A percentile compares a stretch with the other conserved stretches of the same genome.
These are phyloP conservation scores for Leucogyrophana mollusca DNA, from an alignment of 768 basidiomycete species.

Conservation along the genomic window DNA sequence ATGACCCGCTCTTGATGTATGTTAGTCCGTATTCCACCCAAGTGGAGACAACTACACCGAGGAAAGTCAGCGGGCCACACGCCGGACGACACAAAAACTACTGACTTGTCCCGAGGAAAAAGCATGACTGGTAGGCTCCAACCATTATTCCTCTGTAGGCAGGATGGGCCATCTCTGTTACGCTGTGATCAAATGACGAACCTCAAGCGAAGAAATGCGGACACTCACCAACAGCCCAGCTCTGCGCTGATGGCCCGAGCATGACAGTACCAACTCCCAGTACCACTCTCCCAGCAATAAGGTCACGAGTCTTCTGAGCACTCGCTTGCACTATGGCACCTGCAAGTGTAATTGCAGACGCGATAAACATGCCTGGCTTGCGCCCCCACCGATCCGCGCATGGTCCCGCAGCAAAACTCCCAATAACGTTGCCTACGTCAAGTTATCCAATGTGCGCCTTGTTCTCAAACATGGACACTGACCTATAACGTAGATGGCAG, in stretches of 20 bases:
- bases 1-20: slow-evolving; percentile 6
- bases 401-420: slow-evolving; percentile 21
- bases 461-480: not conserved
- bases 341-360: slow-evolving; percentile 13
- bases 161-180: slow-evolving; percentile 14
- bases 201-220: not conserved
- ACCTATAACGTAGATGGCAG: slow-evolving; percentile 25
- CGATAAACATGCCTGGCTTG: slow-evolving; percentile 24
- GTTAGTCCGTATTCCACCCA: slow-evolving; percentile 15
- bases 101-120: slow-evolving; percentile 11
- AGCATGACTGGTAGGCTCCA: slow-evolving; percentile 14
- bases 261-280: slow-evolving; percentile 17
- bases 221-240: slow-evolving; percentile 8
- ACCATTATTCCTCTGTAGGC: slow-evolving; percentile 15
- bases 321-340: slow-evolving; percentile 13
- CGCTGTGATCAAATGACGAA: not conserved
- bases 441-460: not conserved
- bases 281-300: slow-evolving; percentile 18
- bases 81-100: not conserved
- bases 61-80: not conserved
- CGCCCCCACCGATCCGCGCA: slow-evolving; percentile 21
- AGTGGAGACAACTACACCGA: slow-evolving; percentile 8
- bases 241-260: slow-evolving; percentile 10
- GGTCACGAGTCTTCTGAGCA: slow-evolving; percentile 13
- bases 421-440: slow-evolving; percentile 21